Evolutionary conservation across 2,329 filamentous ascomycete species (phyloP), one percentile per base, ranked within the genome.

Genomic region (Exophiala sp.): DNA sequence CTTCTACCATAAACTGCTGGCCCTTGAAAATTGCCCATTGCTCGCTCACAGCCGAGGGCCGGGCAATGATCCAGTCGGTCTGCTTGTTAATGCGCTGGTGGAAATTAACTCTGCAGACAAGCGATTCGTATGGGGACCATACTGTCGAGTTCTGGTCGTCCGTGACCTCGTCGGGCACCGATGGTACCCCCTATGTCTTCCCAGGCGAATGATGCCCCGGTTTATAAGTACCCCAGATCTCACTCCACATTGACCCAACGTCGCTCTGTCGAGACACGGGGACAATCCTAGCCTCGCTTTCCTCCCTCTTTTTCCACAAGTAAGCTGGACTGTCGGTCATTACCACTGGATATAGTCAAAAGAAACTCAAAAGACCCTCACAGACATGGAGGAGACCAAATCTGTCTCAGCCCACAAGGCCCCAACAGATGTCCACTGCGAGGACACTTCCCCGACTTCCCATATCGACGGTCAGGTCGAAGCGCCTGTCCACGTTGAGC

Each of bases 401-500:
- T 10, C n/a, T 5, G n/a, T 7, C 7, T 6, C 38, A 40, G 4
- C 10, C 11, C n/a, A 40, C 38, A 40, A 40, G 38, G 20, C 38
- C 9, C 3, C 11, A 8, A 16, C n/a, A 40, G 38, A 40, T 14
- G 38, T 40, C 38, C 38, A 40, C 14, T 16, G 16, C n/a, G 38
- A 40, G 38, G 38, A 40, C n/a, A 40, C 38, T 16, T 40, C 38
- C 20, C 7, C 38, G 6, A 14, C 14, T 40, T 16, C 12, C n/a
- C 38, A 40, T 14, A 18, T 16, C 38, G 38, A 40, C 38, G 38
- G 38, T 4, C 38, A 40, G 33, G 36, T 39, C 46, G 46, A 40
- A 39, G 34, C 16, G 6, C 4, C 46, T 40, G 35, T 48, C 14
- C 44, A 48, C 29, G 44, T 54, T 24, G 51, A 54, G 36, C 29